These are phyloP conservation scores for Prunus mira DNA, from an alignment of 306 rosid genomes.

Conservation along the genomic window DNA sequence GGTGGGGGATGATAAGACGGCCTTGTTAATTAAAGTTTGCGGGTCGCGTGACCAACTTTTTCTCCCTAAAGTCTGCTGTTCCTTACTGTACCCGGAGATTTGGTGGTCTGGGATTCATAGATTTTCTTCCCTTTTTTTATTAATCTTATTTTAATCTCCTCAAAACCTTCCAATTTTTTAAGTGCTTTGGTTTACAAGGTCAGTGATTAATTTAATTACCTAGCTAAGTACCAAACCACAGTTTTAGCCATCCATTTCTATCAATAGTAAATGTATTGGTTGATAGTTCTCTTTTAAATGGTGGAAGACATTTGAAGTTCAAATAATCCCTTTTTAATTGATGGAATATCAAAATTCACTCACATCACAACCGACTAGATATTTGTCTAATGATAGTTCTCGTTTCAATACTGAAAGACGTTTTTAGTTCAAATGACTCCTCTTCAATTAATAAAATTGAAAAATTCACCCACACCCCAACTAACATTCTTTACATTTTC, in stretches of 20 bases:
- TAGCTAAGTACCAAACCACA: not conserved
- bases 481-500: no score
- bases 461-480: no score
- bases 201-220: not conserved
- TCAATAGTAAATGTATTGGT: not conserved
- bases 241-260: conserved; percentile 6
- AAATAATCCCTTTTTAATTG: no score
- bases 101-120: conserved; percentile 52
- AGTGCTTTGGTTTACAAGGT: not conserved
- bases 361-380: no score
- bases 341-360: no score
- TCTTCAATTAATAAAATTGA: no score
- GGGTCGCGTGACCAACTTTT: conserved; percentile 53
- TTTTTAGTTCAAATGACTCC: no score
- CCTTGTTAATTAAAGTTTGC: conserved; percentile 23
- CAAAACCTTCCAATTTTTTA: not conserved
- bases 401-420: no score
- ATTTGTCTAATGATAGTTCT: no score
- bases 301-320: no score
- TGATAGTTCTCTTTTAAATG: no score
- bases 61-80: conserved; percentile 37
- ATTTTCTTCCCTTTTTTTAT: conserved; percentile 34
- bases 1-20: conserved; percentile 6
- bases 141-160: not conserved
- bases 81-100: conserved; percentile 50